Base-by-base conservation (phyloP, 306 rosid species). In the Potentilla sterilis region DNA sequence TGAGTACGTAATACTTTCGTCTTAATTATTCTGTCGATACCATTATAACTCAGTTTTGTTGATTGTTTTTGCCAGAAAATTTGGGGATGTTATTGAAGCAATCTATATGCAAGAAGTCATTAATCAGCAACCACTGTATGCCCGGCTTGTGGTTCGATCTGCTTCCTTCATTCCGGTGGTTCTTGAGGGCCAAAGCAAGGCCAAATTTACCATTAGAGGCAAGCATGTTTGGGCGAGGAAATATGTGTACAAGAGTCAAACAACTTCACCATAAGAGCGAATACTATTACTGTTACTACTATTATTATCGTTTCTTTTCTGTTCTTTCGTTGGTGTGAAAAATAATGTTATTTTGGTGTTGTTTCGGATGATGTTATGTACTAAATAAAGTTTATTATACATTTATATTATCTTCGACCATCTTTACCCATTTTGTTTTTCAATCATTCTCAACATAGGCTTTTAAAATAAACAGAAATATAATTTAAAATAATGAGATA, bases 221-320 rank as follows among this genome's bases (percentile, higher is more conserved):
- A 91, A 91, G 46, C 94, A 91, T 70, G 87, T 85, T 14, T 89
- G 97, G 90, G 97, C 90, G 4, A 81, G 92, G 58, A 91, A 81
- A 35, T 91, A 73, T 68, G 52, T 91, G 55, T 82, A 28, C 28
- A 28, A 28, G 28, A 28, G 28, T 3, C 43, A 22, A 55, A 28
- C 67, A 54, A 55, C 22, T 55, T 12, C 66, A 22, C 76, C 75
- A 10, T 62, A 62, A 62, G 28, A 22, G 42, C 41, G 43, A 62
- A 62, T 43, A 21, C 21, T 62, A 54, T 10, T 10, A 22, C 13
- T 59, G 11, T 6, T 10, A 22, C 63, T 28, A 28, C 15, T 58
- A 58, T 24, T 11, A 14, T 21, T 21, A 19, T 55, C 13, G 37
- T 58, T 21, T 7, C 10, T 57, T 57, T 21, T 22, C 9, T 57